Evolutionary conservation across 805 yeast genomes (phyloP).

Genomic region (Starmerella davenportii): DNA sequence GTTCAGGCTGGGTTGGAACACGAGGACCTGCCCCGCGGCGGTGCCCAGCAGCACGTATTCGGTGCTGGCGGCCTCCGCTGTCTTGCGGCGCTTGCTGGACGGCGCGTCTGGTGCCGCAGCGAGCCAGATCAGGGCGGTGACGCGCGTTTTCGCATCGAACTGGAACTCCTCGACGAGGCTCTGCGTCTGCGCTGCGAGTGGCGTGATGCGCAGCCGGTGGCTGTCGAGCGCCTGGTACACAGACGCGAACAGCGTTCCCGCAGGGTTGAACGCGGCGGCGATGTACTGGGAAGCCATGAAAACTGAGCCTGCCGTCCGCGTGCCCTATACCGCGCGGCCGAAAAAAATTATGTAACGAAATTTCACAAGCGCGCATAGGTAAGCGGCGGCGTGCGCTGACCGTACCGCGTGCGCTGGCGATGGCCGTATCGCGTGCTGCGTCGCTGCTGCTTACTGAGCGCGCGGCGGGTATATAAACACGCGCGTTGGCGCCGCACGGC

Average conservation of each 20-base stretch:
- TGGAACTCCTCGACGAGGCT: slow-evolving; percentile 30
- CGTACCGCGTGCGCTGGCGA: background rate
- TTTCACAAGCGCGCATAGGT: background rate
- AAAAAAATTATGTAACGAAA: slow-evolving; percentile 3
- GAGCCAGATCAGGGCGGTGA: slow-evolving; percentile 38
- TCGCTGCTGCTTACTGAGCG: background rate
- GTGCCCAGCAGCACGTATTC: slow-evolving; percentile 38
- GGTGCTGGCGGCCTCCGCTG: background rate
- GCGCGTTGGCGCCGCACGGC: background rate
- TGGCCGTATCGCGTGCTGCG: background rate
- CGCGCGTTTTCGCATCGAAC: slow-evolving; percentile 34
- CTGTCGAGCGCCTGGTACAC: slow-evolving; percentile 51
- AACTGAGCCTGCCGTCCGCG: too few relatives aligned
- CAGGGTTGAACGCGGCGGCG: slow-evolving; percentile 35
- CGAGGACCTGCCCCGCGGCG: slow-evolving; percentile 42
- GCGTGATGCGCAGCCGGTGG: slow-evolving; percentile 41
- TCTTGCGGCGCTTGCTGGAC: slow-evolving; percentile 17
- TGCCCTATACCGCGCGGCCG: background rate
- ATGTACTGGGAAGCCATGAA: slow-evolving; percentile 8
- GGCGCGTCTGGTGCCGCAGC: background rate
- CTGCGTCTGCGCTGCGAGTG: slow-evolving; percentile 28
- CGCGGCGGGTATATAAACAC: background rate
- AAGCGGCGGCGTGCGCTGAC: background rate
- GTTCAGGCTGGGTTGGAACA: slow-evolving; percentile 52
- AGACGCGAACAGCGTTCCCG: slow-evolving; percentile 45